These are phyloP conservation scores for Pythium inflatum DNA, from an alignment of 352 stramenopile species.

Conservation along the genomic window DNA sequence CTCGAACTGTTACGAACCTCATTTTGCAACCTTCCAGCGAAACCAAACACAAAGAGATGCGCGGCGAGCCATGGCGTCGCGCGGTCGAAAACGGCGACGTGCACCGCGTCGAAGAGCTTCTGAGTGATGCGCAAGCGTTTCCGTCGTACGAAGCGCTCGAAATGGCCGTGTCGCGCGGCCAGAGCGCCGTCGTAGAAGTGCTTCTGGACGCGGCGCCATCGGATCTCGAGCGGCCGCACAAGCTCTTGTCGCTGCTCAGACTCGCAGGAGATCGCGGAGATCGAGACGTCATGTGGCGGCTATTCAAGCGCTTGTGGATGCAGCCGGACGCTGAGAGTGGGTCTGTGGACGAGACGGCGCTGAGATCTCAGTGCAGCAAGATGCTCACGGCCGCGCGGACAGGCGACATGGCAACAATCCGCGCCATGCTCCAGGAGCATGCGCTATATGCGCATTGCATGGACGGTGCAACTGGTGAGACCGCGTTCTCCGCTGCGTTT, in stretches of 20 bases:
- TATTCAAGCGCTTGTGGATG: not conserved
- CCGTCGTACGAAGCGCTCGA: not conserved
- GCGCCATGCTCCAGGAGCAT: not conserved
- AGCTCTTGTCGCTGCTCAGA: not conserved
- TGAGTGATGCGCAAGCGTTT: not conserved
- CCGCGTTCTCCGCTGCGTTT: constrained; percentile 21
- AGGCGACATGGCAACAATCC: not conserved
- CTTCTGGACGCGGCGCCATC: constrained; percentile 1
- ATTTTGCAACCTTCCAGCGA: not conserved
- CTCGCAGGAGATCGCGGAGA: constrained; percentile 5
- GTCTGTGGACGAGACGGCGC: not conserved
- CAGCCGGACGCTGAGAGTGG: too few species aligned
- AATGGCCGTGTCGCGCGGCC: constrained; percentile 3
- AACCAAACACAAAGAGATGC: not conserved
- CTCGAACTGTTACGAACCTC: constrained; percentile 8
- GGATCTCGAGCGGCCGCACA: not conserved
- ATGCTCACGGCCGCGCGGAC: not conserved
- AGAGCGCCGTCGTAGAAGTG: not conserved
- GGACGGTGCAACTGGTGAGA: constrained; percentile 7
- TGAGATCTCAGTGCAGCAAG: not conserved
- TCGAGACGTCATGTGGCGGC: not conserved
- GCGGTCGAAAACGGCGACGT: not conserved
- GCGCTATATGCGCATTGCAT: not conserved
- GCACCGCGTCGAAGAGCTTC: not conserved
- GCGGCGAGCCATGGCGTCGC: not conserved